Percentiles rank a stretch among this genome's conserved stretches.
Evolutionary conservation across 257 asterid genomes (phyloP).

Genomic region (Haberlea rhodopensis): DNA sequence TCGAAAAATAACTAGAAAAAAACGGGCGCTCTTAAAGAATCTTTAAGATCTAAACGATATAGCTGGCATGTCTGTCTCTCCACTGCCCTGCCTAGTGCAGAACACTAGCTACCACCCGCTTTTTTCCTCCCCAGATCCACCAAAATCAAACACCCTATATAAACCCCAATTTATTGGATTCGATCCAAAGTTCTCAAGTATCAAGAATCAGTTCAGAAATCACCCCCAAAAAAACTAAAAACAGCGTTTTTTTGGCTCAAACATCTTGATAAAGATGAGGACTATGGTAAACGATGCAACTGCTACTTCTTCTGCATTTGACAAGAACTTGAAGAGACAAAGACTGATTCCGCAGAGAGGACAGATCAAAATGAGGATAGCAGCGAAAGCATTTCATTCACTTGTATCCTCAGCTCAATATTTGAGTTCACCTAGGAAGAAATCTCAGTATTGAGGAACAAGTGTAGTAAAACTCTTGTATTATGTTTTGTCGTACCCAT

Average conservation of each 20-base stretch:
- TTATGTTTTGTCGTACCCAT: too few relatives aligned
- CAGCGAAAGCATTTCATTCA: conserved; percentile 50
- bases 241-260: neutral
- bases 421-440: conserved; percentile 31
- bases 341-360: conserved; percentile 52
- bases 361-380: conserved; percentile 58
- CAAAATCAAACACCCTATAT: conserved; percentile 11
- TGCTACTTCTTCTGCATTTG: conserved; percentile 19
- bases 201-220: neutral
- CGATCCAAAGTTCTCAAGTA: neutral
- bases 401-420: conserved; percentile 35
- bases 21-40: conserved; percentile 17
- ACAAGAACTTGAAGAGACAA: conserved; percentile 25
- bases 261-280: conserved; percentile 23
- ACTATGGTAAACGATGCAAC: conserved; percentile 28
- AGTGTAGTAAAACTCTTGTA: neutral
- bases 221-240: too few relatives aligned
- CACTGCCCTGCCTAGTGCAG: conserved; percentile 24
- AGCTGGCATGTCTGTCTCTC: conserved; percentile 56
- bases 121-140: conserved; percentile 14
- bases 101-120: conserved; percentile 20
- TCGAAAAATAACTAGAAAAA: neutral
- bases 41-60: conserved; percentile 29
- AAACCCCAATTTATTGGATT: neutral
- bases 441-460: conserved; percentile 28